Evolutionary conservation across 352 stramenopile genomes (phyloP), one percentile per base, ranked within the genome.

Genomic region (Globisporangium heterothallicum): DNA sequence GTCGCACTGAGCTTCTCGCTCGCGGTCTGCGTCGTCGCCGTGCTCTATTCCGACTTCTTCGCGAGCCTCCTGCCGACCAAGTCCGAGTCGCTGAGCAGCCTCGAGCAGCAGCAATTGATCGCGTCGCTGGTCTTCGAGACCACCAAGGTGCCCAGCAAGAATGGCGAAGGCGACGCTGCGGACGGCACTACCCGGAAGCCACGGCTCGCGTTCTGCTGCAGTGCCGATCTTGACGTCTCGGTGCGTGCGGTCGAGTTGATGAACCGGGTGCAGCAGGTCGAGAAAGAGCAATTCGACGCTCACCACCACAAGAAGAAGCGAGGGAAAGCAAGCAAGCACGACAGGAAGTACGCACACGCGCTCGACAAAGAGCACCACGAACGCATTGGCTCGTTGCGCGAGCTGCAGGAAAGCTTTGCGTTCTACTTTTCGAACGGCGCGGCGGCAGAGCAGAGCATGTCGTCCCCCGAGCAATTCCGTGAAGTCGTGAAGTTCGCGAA

Each of bases 401-500:
- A 83, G 5, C 58, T 93, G 3, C 78, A 88, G 46, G 78, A 93
- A 55, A 91, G 78, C 56, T 93, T 93, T 55, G 76, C 74, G 26
- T 90, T 81, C 54, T 93, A 93, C 58, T 93, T 93, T 61, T 73
- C 75, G 7, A 78, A 76, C 16, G 82, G 82, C 36, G 82, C 82
- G 14, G 82, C 82, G 2, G 82, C 82, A 8, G 82, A 93, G 49
- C 82, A 93, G 63, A 90, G 78, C 57, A 93, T 88, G 78, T 70
- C 75, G 34, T 88, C 78, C 14, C 71, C 75, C 5, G 70, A 86
- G n/a, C 68, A 86, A 35, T 93, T 93, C 43, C 66, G 68, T 51
- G 69, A 86, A 43, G 67, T 93, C 9, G 80, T 93, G 21, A 64
- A 70, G 18, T 62, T 90, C 8, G 82, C 82, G 0, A 79, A 87